Conservation (phyloP, 1,284 basidiomycete genomes). For the Apiotrichum akiyoshidainum region DNA sequence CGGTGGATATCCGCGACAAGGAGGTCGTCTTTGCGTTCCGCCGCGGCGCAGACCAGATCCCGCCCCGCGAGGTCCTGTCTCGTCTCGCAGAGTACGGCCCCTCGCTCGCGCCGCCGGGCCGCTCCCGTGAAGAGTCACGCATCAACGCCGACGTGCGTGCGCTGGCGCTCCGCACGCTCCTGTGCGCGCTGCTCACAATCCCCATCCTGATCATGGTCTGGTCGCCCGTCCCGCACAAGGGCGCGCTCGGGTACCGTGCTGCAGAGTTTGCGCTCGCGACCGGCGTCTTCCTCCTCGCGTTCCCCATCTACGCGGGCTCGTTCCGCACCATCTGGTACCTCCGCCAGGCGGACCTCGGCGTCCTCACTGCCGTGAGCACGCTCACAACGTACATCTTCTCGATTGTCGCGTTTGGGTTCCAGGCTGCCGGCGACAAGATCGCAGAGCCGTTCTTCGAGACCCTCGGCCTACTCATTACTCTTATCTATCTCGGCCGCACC, state of each 20-base stretch:
- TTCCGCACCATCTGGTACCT: conserved; percentile 52
- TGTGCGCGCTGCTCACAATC: conserved; percentile 49
- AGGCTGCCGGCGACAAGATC: conserved; percentile 46
- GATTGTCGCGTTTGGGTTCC: conserved; percentile 51
- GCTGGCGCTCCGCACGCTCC: conserved; percentile 44
- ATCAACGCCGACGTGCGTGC: conserved; percentile 30
- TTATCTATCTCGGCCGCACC: conserved; percentile 54
- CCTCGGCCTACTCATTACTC: conserved; percentile 53
- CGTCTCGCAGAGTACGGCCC: conserved; percentile 7
- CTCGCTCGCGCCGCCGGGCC: conserved; percentile 10
- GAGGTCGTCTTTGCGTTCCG: background rate
- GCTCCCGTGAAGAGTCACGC: conserved; percentile 2
- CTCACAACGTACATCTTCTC: conserved; percentile 55
- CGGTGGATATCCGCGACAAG: background rate
- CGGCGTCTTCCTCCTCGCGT: conserved; percentile 51
- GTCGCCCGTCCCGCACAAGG: conserved; percentile 50
- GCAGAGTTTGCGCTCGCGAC: conserved; percentile 52
- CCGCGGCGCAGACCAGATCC: background rate
- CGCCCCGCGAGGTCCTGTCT: background rate
- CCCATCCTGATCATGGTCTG: conserved; percentile 56
- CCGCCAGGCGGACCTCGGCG: conserved; percentile 53
- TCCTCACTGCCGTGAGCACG: conserved; percentile 53
- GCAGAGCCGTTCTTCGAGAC: conserved; percentile 56
- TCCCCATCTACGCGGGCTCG: conserved; percentile 51
- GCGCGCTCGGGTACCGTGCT: conserved; percentile 46